Percentiles rank a stretch among this genome's conserved stretches.
Conservation (phyloP, 2,329 filamentous ascomycete genomes). For the Dactylellina haptotyla region DNA sequence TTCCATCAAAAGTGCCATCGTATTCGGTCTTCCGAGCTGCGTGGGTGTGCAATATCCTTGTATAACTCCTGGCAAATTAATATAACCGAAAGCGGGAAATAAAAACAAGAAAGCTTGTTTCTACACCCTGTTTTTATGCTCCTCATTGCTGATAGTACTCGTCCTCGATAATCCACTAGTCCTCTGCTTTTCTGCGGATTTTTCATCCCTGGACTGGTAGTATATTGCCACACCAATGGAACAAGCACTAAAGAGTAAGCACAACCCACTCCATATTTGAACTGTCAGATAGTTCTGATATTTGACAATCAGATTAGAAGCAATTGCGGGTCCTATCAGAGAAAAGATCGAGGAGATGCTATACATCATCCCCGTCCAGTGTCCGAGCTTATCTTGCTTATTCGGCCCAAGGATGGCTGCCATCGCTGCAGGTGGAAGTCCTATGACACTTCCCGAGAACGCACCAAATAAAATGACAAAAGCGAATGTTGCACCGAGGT, state of each 20-base stretch:
- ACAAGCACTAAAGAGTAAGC: constrained; percentile 38
- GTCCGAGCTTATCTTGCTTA: constrained; percentile 40
- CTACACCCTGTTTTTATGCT: no score
- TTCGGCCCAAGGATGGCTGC: constrained; percentile 40
- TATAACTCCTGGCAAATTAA: no score
- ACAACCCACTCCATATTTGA: constrained; percentile 42
- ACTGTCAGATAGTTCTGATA: constrained; percentile 35
- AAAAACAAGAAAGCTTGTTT: no score
- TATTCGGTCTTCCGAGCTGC: no score
- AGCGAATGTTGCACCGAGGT: constrained; percentile 17
- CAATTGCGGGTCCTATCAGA: constrained; percentile 32
- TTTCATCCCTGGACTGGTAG: not conserved
- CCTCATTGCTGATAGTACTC: no score
- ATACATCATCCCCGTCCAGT: constrained; percentile 54
- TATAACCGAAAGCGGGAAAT: no score
- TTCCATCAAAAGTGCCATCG: no score
- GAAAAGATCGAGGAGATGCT: constrained; percentile 48
- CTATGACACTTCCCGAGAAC: constrained; percentile 49
- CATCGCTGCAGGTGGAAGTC: constrained; percentile 46
- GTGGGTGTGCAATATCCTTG: no score
- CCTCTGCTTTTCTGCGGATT: no score
- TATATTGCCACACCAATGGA: constrained; percentile 9
- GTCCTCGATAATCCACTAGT: no score
- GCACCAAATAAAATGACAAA: constrained; percentile 49
- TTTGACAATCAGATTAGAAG: constrained; percentile 36